Evolutionary conservation across 495 filamentous ascomycete species (phyloP), one percentile per base, ranked within the genome.

Genomic region (Stereocaulon alpinum): DNA sequence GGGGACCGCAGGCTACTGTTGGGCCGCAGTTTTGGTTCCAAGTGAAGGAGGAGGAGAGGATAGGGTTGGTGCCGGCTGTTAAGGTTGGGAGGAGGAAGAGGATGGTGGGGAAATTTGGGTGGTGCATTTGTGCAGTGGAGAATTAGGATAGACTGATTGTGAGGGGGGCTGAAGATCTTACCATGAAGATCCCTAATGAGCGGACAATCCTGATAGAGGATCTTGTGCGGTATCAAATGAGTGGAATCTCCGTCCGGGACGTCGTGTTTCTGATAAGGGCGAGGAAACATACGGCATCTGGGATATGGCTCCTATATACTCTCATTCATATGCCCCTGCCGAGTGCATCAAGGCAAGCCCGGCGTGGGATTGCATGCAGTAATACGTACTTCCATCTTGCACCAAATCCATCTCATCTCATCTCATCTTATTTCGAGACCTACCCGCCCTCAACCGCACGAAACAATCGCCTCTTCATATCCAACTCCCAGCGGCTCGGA

Each of bases 11-110:
- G 62, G 58, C 62, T 3, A 61, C 53, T 17, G 57, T 42, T 2
- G 58, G 45, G 6, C 54, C 62, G 58, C 58, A 64, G 10, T 20
- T 47, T 20, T 60, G 52, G 47, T 64, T 61, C 62, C 62, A 64
- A 30, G 58, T 64, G 62, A 61, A 64, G 40, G 62, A 61, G 43
- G 59, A 56, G 56, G 52, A 62, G 45, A 58, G 49, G 47, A 64
- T 32, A 0, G 59, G 61, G 29, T 58, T 34, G n/a, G 40, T 17
- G 7, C 34, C 22, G 30, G n/a, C 22, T 14, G 37, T 18, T 22
- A 60, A 9, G 37, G 41, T 45, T 17, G 55, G 47, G 11, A 29
- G 40, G 27, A 30, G 29, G 44, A 15, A 18, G n/a, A 40, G n/a
- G 7, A 47, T 0, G 11, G 45, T 3, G 2, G 40, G 18, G 18